These are phyloP conservation scores for Volvariella surrecta DNA, from an alignment of 1,284 basidiomycete genomes.

Conservation along the genomic window DNA sequence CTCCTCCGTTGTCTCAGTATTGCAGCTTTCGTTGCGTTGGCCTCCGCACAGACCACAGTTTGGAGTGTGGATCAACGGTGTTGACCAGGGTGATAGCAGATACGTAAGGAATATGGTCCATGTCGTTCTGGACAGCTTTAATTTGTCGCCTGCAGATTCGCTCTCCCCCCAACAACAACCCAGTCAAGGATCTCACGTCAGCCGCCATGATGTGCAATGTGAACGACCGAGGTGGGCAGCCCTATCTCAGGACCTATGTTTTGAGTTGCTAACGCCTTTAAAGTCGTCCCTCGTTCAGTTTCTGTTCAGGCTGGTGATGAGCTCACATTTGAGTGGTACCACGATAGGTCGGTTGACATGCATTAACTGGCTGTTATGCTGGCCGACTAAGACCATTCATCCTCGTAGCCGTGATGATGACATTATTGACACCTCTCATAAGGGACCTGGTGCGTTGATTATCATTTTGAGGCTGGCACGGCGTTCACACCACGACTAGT, in stretches of 20 bases:
- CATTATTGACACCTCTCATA: conserved; percentile 23
- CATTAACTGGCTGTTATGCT: neutral
- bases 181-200: conserved; percentile 42
- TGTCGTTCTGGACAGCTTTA: too few relatives aligned
- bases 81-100: conserved; percentile 22
- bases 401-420: conserved; percentile 20
- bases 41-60: conserved; percentile 20
- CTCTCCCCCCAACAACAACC: conserved; percentile 42
- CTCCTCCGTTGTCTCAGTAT: conserved; percentile 12
- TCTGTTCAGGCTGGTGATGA: conserved; percentile 34
- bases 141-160: conserved; percentile 20
- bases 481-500: conserved; percentile 31
- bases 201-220: conserved; percentile 43
- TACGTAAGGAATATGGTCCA: conserved; percentile 15
- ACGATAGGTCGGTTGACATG: conserved; percentile 17
- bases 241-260: conserved; percentile 16
- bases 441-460: conserved; percentile 45
- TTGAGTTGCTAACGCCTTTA: neutral
- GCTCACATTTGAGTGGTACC: conserved; percentile 30
- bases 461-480: conserved; percentile 36
- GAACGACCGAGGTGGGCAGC: conserved; percentile 30
- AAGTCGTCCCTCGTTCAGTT: conserved; percentile 17
- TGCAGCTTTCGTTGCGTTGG: conserved; percentile 13
- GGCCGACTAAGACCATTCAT: neutral
- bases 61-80: conserved; percentile 25